Conservation (phyloP, 495 filamentous ascomycete species). For the Hyphodiscus hymeniophilus region DNA sequence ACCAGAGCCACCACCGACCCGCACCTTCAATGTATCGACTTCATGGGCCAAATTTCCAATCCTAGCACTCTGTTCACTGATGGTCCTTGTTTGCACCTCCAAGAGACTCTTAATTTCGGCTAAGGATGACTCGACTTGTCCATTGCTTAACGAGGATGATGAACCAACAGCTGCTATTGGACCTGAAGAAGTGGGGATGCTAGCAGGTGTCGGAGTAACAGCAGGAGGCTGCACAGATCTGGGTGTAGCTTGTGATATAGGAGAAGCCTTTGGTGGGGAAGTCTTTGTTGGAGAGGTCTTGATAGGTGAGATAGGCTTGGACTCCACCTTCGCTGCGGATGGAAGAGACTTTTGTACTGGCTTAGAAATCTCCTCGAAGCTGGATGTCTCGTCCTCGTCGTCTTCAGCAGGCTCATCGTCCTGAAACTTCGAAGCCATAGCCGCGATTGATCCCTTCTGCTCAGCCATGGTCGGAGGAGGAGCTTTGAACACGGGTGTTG, state of each 20-base stretch:
- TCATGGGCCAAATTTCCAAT: slow-evolving; percentile 57
- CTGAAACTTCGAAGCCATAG: slow-evolving; percentile 75
- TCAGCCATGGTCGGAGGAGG: slow-evolving; percentile 66
- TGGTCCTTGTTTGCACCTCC: slow-evolving; percentile 52
- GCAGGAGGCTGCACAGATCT: slow-evolving; percentile 26
- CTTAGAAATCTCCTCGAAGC: slow-evolving; percentile 77
- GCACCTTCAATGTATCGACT: slow-evolving; percentile 63
- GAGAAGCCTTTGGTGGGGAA: slow-evolving; percentile 20
- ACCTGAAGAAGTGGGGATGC: slow-evolving; percentile 22
- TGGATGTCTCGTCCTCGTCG: slow-evolving; percentile 59
- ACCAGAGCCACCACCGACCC: slow-evolving; percentile 33
- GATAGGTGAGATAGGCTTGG: slow-evolving; percentile 17
- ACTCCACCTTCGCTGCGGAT: slow-evolving; percentile 23
- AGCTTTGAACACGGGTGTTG: slow-evolving; percentile 40
- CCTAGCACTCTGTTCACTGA: slow-evolving; percentile 52
- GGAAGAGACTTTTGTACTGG: slow-evolving; percentile 32
- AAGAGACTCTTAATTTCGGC: slow-evolving; percentile 58
- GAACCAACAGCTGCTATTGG: slow-evolving; percentile 16
- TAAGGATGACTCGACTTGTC: slow-evolving; percentile 36
- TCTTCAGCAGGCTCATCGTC: slow-evolving; percentile 58
- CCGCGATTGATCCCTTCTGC: slow-evolving; percentile 76
- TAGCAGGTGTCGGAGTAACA: slow-evolving; percentile 29
- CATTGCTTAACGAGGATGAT: slow-evolving; percentile 8
- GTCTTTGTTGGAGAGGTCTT: slow-evolving; percentile 16
- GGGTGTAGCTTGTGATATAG: slow-evolving; percentile 27